Evolutionary conservation across 192 early-diverging fungal genomes (phyloP).

Genomic region (Dimargaris verticillata): DNA sequence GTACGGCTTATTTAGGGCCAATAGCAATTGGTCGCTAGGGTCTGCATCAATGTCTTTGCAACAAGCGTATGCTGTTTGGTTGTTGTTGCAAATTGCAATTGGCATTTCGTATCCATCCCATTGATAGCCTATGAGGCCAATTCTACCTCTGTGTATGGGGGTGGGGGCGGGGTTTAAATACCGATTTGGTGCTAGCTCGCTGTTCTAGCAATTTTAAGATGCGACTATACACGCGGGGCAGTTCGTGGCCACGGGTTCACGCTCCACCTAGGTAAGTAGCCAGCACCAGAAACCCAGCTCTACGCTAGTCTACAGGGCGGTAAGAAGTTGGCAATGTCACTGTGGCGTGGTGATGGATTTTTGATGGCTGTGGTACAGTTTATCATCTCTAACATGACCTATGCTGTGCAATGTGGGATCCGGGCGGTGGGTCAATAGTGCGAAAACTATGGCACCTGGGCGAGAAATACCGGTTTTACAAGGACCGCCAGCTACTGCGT

Average conservation of each 20-base stretch:
- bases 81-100: background rate
- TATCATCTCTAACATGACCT: background rate
- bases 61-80: background rate
- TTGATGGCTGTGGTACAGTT: background rate
- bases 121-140: background rate
- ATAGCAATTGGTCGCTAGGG: background rate
- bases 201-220: background rate
- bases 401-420: background rate
- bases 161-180: background rate
- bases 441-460: conserved; percentile 8
- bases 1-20: background rate
- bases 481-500: background rate
- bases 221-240: background rate
- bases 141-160: background rate
- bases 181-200: background rate
- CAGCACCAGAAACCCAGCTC: background rate
- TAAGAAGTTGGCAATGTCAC: background rate
- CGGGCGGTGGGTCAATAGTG: background rate
- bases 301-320: background rate
- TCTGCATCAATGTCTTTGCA: background rate
- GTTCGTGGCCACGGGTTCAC: background rate
- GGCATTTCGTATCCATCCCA: background rate
- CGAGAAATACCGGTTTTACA: conserved; percentile 11
- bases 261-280: background rate
- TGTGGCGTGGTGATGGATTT: background rate